Conservation (phyloP, 768 basidiomycete species). For the Candolleomyces eurysporus region DNA sequence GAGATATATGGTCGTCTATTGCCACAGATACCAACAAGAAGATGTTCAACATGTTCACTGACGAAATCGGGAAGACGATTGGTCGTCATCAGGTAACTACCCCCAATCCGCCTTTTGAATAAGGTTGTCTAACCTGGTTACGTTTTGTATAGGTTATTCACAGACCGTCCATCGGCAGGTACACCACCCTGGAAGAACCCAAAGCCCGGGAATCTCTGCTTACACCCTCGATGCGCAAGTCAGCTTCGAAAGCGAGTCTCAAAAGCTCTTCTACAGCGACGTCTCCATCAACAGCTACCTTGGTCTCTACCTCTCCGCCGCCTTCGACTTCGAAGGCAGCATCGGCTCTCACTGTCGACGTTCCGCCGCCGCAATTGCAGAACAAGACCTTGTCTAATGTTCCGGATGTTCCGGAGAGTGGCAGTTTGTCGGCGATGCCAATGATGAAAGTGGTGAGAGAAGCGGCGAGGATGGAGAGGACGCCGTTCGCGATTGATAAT, state of each 20-base stretch:
- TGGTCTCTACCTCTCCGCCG: conserved; percentile 11
- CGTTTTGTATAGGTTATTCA: conserved; percentile 44
- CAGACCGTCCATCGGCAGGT: conserved; percentile 83
- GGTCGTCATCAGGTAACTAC: conserved; percentile 72
- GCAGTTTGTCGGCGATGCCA: conserved; percentile 53
- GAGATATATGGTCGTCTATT: conserved; percentile 87
- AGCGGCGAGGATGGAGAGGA: conserved; percentile 87
- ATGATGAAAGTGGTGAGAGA: conserved; percentile 76
- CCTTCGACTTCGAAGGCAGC: conserved; percentile 29
- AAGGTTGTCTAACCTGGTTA: too few species aligned
- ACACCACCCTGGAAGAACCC: conserved; percentile 82
- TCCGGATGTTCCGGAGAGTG: conserved; percentile 36
- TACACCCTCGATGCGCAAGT: conserved; percentile 63
- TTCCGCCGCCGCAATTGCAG: conserved; percentile 24
- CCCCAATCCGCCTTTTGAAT: too few species aligned
- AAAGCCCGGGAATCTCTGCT: conserved; percentile 86
- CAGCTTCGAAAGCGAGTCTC: conserved; percentile 55
- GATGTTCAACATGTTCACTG: conserved; percentile 89
- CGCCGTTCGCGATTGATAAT: conserved; percentile 96
- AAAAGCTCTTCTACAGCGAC: conserved; percentile 5
- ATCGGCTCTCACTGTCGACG: conserved; percentile 52
- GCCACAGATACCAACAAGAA: conserved; percentile 91
- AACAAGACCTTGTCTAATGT: conserved; percentile 26
- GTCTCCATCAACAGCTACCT: background rate
- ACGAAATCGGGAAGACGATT: conserved; percentile 92